phyloP scores from a whole-genome alignment of 371 early-diverging fungal genomes.

The Smittium culicis region DNA sequence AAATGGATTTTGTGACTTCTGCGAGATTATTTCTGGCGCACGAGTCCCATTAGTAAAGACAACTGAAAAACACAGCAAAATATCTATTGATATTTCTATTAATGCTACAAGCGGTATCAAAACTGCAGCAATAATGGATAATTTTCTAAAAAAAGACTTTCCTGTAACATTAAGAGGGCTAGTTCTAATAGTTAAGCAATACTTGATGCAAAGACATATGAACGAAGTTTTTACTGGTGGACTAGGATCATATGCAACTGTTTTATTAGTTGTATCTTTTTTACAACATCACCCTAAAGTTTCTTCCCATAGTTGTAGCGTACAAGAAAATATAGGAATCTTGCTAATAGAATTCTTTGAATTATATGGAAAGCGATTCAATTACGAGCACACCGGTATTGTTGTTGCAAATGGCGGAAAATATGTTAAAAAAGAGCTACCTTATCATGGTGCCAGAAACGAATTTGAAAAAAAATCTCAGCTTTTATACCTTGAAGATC shows the following conservation, averaged over 20 bases:
- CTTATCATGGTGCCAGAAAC: slow-evolving; percentile 14
- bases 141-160: slow-evolving; percentile 35
- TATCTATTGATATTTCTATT: slow-evolving; percentile 71
- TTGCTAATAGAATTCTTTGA: slow-evolving; percentile 91
- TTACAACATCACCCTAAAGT: slow-evolving; percentile 82
- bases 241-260: slow-evolving; percentile 80
- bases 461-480: slow-evolving; percentile 10
- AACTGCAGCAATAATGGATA: slow-evolving; percentile 42
- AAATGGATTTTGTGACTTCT: too few relatives aligned
- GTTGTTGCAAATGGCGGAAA: slow-evolving; percentile 38
- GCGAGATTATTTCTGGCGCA: too few relatives aligned
- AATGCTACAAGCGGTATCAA: slow-evolving; percentile 55
- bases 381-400: slow-evolving; percentile 53
- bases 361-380: slow-evolving; percentile 76
- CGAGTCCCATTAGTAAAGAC: too few relatives aligned
- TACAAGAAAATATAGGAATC: slow-evolving; percentile 70
- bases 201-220: slow-evolving; percentile 48
- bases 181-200: slow-evolving; percentile 68
- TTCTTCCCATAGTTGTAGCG: slow-evolving; percentile 42
- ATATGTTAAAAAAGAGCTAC: slow-evolving; percentile 41
- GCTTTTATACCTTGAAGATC: slow-evolving; percentile 43
- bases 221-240: slow-evolving; percentile 93
- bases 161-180: slow-evolving; percentile 47
- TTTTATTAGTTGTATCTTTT: slow-evolving; percentile 70
- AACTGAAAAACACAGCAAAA: slow-evolving; percentile 40